Conservation (phyloP, 805 yeast species). For the Metahyphopichia silvanorum region DNA sequence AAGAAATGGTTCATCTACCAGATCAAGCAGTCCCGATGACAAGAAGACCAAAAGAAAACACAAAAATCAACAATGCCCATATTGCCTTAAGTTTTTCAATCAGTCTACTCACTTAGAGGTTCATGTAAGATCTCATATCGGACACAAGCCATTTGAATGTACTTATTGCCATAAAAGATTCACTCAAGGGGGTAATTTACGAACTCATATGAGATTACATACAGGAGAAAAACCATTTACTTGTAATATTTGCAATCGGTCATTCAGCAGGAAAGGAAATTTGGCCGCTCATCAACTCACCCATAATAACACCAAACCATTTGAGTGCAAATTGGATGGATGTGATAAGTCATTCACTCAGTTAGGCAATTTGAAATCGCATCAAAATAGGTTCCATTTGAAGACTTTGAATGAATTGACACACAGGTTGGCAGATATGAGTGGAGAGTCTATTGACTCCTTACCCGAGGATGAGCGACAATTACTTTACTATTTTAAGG, state of each 20-base stretch:
- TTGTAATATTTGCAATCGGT: conserved; percentile 72
- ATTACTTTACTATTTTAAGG: conserved; percentile 72
- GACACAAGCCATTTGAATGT: conserved; percentile 81
- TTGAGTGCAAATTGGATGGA: conserved; percentile 71
- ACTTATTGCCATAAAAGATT: conserved; percentile 74
- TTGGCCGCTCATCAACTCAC: conserved; percentile 83
- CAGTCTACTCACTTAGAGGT: conserved; percentile 92
- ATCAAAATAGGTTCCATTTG: conserved; percentile 85
- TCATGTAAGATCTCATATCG: conserved; percentile 83
- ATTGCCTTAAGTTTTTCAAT: conserved; percentile 76
- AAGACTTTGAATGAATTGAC: conserved; percentile 68
- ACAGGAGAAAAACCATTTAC: conserved; percentile 91
- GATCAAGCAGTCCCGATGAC: conserved; percentile 6
- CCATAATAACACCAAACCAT: conserved; percentile 77
- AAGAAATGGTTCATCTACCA: conserved; percentile 13
- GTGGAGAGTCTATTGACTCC: conserved; percentile 43
- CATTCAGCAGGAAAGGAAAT: conserved; percentile 88
- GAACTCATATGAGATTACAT: conserved; percentile 82
- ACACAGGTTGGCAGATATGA: conserved; percentile 57
- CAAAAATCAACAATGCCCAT: conserved; percentile 67
- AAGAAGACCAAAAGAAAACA: conserved; percentile 17
- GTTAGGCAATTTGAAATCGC: conserved; percentile 89
- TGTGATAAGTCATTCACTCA: conserved; percentile 88
- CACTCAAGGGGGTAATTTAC: conserved; percentile 85
- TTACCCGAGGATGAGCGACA: conserved; percentile 64